phyloP scores from a whole-genome alignment of 371 early-diverging fungal species.

The Nematocida minor region DNA sequence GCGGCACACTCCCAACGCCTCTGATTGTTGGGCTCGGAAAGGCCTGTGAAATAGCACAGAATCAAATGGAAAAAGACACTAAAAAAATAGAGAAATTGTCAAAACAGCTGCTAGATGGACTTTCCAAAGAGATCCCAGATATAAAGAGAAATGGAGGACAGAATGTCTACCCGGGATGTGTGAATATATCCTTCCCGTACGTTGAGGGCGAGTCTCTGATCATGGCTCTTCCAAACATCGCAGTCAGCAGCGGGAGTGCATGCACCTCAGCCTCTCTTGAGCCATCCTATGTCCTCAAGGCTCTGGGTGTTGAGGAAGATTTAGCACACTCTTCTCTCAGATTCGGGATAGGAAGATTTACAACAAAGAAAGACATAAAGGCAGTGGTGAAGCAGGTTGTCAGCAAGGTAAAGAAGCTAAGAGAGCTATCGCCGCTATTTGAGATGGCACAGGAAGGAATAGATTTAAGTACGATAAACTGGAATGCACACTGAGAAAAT shows the following conservation, averaged over 20 bases:
- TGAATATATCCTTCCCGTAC: constrained; percentile 95
- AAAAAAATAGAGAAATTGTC: constrained; percentile 57
- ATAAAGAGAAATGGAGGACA: constrained; percentile 45
- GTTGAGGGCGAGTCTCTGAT: constrained; percentile 97
- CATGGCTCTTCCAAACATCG: constrained; percentile 94
- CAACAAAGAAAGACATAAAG: constrained; percentile 88
- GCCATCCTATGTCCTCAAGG: constrained; percentile 92
- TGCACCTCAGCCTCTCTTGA: constrained; percentile 96
- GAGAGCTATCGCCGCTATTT: constrained; percentile 96
- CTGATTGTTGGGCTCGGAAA: constrained; percentile 89
- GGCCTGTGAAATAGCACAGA: constrained; percentile 76
- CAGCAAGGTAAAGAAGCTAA: constrained; percentile 77
- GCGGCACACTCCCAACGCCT: constrained; percentile 91
- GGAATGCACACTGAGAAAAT: constrained; percentile 37
- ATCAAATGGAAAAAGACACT: constrained; percentile 75
- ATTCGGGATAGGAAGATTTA: constrained; percentile 94
- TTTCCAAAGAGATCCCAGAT: constrained; percentile 43
- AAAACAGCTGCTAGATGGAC: constrained; percentile 26
- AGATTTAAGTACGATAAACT: constrained; percentile 65
- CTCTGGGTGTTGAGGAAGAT: constrained; percentile 92
- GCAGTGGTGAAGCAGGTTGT: constrained; percentile 76
- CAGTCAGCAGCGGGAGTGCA: constrained; percentile 89
- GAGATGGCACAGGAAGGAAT: constrained; percentile 74
- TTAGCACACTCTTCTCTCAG: constrained; percentile 93
- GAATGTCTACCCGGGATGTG: constrained; percentile 69